Evolutionary conservation across 2,329 filamentous ascomycete genomes (phyloP).

Genomic region (Aspergillus pseudonomiae): DNA sequence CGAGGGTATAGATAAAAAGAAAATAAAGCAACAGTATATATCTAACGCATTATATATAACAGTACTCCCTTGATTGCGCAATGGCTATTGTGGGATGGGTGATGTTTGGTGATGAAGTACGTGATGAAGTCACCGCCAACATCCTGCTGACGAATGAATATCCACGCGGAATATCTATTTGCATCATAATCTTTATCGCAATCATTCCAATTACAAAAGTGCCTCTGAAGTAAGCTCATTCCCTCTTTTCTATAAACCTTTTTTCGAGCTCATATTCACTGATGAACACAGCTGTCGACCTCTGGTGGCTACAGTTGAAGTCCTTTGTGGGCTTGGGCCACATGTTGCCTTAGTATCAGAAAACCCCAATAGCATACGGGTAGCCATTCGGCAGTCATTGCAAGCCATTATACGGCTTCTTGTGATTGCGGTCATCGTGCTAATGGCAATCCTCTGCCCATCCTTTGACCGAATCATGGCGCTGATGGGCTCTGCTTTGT

Average conservation of each 20-base stretch:
- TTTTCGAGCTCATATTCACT: constrained; percentile 16
- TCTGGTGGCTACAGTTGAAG: constrained; percentile 82
- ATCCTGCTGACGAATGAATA: constrained; percentile 76
- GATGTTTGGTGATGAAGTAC: constrained; percentile 92
- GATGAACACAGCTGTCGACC: constrained; percentile 65
- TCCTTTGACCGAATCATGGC: constrained; percentile 90
- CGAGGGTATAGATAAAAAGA: constrained; percentile 28
- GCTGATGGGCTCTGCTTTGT: constrained; percentile 84
- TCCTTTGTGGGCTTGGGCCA: constrained; percentile 72
- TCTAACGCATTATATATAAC: constrained; percentile 16
- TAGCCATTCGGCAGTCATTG: constrained; percentile 58
- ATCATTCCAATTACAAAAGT: constrained; percentile 96
- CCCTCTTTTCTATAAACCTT: background rate
- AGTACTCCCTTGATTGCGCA: constrained; percentile 77
- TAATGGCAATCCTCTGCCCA: constrained; percentile 73
- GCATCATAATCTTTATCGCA: constrained; percentile 83
- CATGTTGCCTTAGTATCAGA: constrained; percentile 40
- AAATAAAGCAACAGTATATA: background rate
- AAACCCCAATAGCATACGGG: constrained; percentile 35
- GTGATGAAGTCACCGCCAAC: constrained; percentile 88
- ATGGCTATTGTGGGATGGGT: constrained; percentile 83
- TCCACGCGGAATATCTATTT: constrained; percentile 70
- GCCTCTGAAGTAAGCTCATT: constrained; percentile 68
- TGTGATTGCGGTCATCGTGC: constrained; percentile 71
- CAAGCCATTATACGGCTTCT: constrained; percentile 66